These are phyloP conservation scores for Elongisporangium undulatum DNA, from an alignment of 352 stramenopile species.

Conservation along the genomic window DNA sequence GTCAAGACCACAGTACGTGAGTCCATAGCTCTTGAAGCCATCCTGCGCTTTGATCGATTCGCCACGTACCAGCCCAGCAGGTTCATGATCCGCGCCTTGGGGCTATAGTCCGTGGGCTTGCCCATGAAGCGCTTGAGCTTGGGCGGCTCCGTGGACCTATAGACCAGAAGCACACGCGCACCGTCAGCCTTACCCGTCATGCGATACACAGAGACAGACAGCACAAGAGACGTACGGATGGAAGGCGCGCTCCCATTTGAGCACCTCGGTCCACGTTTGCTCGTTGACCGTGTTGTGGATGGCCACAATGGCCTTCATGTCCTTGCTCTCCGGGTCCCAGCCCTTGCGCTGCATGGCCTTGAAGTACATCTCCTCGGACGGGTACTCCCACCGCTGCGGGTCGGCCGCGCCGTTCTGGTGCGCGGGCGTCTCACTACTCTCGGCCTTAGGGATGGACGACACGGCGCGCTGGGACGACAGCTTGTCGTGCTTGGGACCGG, in stretches of 20 bases:
- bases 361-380: slow-evolving; percentile 97
- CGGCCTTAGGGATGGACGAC: slow-evolving; percentile 93
- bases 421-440: slow-evolving; percentile 58
- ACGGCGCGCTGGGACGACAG: slow-evolving; percentile 84
- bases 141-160: slow-evolving; percentile 40
- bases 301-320: slow-evolving; percentile 95
- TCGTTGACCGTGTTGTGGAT: slow-evolving; percentile 99
- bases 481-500: slow-evolving; percentile 15
- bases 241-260: slow-evolving; percentile 85
- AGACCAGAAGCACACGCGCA: slow-evolving; percentile 6
- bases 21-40: slow-evolving; percentile 4
- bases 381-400: slow-evolving; percentile 91
- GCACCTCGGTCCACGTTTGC: slow-evolving; percentile 92
- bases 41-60: no score
- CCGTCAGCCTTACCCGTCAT: no score
- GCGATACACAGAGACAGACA: no score
- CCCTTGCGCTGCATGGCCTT: slow-evolving; percentile 97
- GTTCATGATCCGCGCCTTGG: slow-evolving; percentile 92
- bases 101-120: slow-evolving; percentile 92
- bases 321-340: slow-evolving; percentile 85
- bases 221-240: slow-evolving; percentile 27
- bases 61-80: slow-evolving; percentile 54
- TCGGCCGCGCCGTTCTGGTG: slow-evolving; percentile 51
- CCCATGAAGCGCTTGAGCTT: slow-evolving; percentile 94
- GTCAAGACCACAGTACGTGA: slow-evolving; percentile 1